A percentile compares a stretch with the other conserved stretches of the same genome.
Conservation (phyloP, 805 yeast species). For the Teunomyces pallodes region DNA sequence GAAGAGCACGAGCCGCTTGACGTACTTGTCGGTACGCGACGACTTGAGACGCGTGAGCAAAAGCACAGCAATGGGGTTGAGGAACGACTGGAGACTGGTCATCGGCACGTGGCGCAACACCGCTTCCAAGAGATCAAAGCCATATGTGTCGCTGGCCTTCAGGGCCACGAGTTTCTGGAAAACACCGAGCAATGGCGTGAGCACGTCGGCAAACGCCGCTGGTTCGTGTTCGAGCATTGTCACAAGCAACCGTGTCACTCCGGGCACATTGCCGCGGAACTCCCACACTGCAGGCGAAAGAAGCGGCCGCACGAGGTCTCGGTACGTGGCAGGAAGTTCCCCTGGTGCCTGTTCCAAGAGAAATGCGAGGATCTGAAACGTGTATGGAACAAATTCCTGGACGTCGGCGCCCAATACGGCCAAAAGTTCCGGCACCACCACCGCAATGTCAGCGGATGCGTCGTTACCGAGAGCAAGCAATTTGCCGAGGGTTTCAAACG, state of each 20-base stretch:
- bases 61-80: conserved; percentile 72
- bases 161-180: conserved; percentile 91
- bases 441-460: conserved; percentile 37
- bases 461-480: conserved; percentile 52
- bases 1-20: conserved; percentile 67
- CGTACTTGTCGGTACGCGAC: conserved; percentile 78
- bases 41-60: conserved; percentile 77
- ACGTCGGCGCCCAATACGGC: conserved; percentile 75
- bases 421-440: conserved; percentile 66
- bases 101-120: conserved; percentile 60
- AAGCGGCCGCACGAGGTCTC: conserved; percentile 71
- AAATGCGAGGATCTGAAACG: conserved; percentile 84
- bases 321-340: conserved; percentile 63
- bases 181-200: conserved; percentile 89
- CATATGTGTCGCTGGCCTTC: conserved; percentile 72
- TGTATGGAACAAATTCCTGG: conserved; percentile 91
- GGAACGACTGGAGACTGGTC: conserved; percentile 46
- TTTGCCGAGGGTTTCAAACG: conserved; percentile 84
- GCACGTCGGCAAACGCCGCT: conserved; percentile 33
- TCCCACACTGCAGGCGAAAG: conserved; percentile 95
- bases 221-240: conserved; percentile 58
- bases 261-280: conserved; percentile 88
- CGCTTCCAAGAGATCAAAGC: conserved; percentile 78
- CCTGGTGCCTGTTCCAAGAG: conserved; percentile 62
- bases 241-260: conserved; percentile 74